phyloP scores from a whole-genome alignment of 106 monocot species.

The Dendrobium catenatum region DNA sequence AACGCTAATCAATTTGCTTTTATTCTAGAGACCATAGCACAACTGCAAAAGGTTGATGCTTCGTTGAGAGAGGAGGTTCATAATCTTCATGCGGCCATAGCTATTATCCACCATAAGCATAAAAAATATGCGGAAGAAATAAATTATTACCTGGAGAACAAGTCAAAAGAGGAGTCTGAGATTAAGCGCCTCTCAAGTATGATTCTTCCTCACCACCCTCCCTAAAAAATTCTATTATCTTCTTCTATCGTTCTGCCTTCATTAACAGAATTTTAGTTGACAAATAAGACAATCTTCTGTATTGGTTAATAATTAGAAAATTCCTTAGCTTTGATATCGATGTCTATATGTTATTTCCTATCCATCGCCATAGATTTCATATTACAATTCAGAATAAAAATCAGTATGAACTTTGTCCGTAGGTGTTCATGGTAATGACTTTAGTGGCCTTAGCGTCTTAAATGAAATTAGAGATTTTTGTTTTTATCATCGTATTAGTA shows the following conservation, averaged over 20 bases:
- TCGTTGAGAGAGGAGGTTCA: constrained; percentile 45
- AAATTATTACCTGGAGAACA: constrained; percentile 27
- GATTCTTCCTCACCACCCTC: not conserved
- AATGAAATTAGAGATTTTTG: too few relatives aligned
- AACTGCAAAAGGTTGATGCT: constrained; percentile 57
- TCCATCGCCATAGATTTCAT: not conserved
- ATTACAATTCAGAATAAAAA: not conserved
- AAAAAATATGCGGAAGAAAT: constrained; percentile 57
- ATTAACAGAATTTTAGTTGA: not conserved
- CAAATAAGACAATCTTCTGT: not conserved
- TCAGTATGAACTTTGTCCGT: not conserved
- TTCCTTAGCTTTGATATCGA: not conserved
- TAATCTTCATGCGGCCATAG: constrained; percentile 48
- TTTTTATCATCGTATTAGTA: too few relatives aligned
- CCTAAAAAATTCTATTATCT: too few relatives aligned
- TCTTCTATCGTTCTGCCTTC: not conserved
- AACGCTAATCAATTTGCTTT: not conserved
- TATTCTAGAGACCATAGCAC: constrained; percentile 50
- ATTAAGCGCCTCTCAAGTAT: constrained; percentile 84
- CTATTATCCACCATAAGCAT: constrained; percentile 62
- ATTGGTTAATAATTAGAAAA: not conserved
- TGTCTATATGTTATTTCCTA: not conserved
- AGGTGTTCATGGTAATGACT: not conserved
- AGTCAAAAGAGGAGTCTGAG: constrained; percentile 56
- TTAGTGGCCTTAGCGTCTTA: not conserved